Base-by-base conservation (phyloP, 2,329 filamentous ascomycete species). In the Aspergillus chevalieri region DNA sequence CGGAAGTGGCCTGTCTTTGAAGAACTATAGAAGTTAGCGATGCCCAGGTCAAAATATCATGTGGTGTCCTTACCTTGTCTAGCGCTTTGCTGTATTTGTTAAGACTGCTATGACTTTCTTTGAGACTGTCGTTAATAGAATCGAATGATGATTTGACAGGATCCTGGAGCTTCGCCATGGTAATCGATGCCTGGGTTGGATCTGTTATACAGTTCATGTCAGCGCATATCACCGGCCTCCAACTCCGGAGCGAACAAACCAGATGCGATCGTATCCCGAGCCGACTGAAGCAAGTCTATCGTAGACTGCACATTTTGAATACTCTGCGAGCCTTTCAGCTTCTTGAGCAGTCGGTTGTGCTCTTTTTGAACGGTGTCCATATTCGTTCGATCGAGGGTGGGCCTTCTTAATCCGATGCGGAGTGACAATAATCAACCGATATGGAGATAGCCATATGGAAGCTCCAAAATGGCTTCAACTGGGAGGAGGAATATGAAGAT, bases 31-130 rank as follows among this genome's bases (percentile, higher is more conserved):
- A 26, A 14, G 33, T 46, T 22, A 46, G 44, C 15, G 7, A 24
- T 28, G 10, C 10, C 12, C 6, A 21, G 2, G 3, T 24, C 38
- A 26, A 21, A 10, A 46, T 4, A 34, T 28, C 14, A 33, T 33
- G 28, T 39, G 36, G 7, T 9, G 24, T 39, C 10, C 71, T 39
- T 68, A 88, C 87, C 77, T 86, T 89, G 67, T 95, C 89, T 26
- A 98, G 75, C 5, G 87, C 83, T 65, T 91, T 95, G 58, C 84
- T 84, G 68, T 94, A 95, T 57, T 85, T 86, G 66, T 85, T 89
- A 50, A 95, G 84, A 2, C 85, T 84, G 55, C 85, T 86, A 59
- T 94, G 86, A 2, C 93, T 84, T 48, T 89, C 87, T 67, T 89
- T 93, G 45, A 97, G 73, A 61, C 89, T 85, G 47, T 86, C 83